These are phyloP conservation scores for Penicillium occitanis DNA, from an alignment of 2,329 filamentous ascomycete genomes.

Conservation along the genomic window DNA sequence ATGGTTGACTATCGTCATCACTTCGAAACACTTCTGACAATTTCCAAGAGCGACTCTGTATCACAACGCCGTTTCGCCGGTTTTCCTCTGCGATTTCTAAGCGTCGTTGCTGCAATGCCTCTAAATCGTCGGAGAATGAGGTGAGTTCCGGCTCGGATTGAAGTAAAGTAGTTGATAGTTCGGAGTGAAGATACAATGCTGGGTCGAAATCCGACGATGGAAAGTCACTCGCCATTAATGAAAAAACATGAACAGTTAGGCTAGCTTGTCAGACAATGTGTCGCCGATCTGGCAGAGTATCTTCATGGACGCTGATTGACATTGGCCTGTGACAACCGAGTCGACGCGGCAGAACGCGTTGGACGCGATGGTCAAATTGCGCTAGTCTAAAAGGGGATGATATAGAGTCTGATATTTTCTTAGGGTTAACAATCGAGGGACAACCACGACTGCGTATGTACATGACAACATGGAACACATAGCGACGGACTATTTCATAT, in stretches of 20 bases:
- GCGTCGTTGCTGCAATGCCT: slow-evolving; percentile 38
- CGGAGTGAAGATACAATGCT: slow-evolving; percentile 51
- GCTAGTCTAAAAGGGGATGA: slow-evolving; percentile 14
- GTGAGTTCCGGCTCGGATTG: slow-evolving; percentile 31
- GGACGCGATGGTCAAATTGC: slow-evolving; percentile 9
- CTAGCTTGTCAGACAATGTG: background rate
- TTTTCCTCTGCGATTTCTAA: slow-evolving; percentile 29
- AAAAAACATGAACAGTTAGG: background rate
- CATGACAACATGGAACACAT: too few species aligned
- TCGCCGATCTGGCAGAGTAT: background rate
- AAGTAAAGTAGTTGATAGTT: slow-evolving; percentile 30
- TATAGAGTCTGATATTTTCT: background rate
- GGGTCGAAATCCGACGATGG: slow-evolving; percentile 54
- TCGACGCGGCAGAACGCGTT: slow-evolving; percentile 18
- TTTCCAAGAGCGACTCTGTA: slow-evolving; percentile 46
- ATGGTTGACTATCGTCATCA: slow-evolving; percentile 41
- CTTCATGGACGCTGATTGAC: background rate
- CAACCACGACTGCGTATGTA: background rate
- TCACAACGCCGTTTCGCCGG: slow-evolving; percentile 40
- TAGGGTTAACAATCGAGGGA: background rate
- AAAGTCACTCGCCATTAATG: slow-evolving; percentile 27
- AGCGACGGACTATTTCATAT: too few species aligned
- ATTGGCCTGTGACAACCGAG: slow-evolving; percentile 1
- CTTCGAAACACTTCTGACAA: slow-evolving; percentile 45
- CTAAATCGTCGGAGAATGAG: slow-evolving; percentile 42